Conservation (phyloP, 345 rosid species). For the Hypericum perforatum region DNA sequence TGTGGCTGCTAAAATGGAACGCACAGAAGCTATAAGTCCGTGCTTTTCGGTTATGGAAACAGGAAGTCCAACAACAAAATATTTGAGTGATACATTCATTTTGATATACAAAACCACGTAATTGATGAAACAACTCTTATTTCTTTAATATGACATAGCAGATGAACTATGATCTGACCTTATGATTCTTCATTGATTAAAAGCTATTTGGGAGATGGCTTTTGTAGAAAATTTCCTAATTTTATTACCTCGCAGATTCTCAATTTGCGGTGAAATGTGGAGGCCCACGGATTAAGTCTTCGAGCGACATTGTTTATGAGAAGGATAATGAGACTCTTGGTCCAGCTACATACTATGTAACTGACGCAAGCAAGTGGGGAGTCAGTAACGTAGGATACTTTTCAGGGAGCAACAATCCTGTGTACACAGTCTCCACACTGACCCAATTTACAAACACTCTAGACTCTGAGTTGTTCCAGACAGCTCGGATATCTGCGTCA, state of each 20-base stretch:
- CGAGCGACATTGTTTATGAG: slow-evolving; percentile 30
- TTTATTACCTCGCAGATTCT: slow-evolving; percentile 27
- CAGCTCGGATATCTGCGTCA: slow-evolving; percentile 58
- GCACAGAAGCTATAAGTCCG: too few relatives aligned
- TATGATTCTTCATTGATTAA: too few relatives aligned
- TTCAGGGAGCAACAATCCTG: slow-evolving; percentile 21
- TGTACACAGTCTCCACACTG: slow-evolving; percentile 15
- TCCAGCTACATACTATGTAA: slow-evolving; percentile 45
- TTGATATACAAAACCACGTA: too few relatives aligned
- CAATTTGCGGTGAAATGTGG: slow-evolving; percentile 52
- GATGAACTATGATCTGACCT: too few relatives aligned
- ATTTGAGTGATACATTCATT: too few relatives aligned
- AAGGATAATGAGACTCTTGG: slow-evolving; percentile 42
- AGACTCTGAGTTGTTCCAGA: slow-evolving; percentile 34
- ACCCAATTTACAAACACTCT: slow-evolving; percentile 30
- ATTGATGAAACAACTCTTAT: too few relatives aligned
- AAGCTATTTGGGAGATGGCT: too few relatives aligned
- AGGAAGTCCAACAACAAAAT: too few relatives aligned
- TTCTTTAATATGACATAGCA: too few relatives aligned
- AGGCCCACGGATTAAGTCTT: slow-evolving; percentile 42
- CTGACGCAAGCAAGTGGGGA: slow-evolving; percentile 32
- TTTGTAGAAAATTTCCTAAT: background rate
- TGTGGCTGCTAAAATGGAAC: too few relatives aligned
- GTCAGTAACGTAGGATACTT: slow-evolving; percentile 38
- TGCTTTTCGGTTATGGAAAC: too few relatives aligned